Evolutionary conservation across 129 eudicot species (phyloP), one percentile per base, ranked within the genome.

Genomic region (Flaveria linearis): DNA sequence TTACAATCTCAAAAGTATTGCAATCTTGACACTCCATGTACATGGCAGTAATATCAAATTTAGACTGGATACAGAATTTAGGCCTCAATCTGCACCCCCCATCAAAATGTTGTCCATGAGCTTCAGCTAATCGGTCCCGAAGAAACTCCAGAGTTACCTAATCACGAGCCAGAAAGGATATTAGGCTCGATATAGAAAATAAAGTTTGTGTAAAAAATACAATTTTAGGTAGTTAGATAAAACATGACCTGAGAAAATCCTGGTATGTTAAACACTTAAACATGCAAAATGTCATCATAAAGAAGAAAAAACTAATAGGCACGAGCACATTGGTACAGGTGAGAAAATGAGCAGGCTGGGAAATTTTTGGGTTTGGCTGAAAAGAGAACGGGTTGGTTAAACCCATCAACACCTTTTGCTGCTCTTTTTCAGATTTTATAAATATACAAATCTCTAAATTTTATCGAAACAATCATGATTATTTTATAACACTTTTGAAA

Each of bases 1-100:
- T 76, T 67, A 94, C 93, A 78, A 94, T 82, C 76, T 94, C 98
- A 84, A 94, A 89, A 16, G 88, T 82, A 60, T 68, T 74, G 67
- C 98, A 94, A 69, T 87, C 88, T 72, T 80, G 74, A 46, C 98
- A 94, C 74, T 75, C 84, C 33, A 94, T 85, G 80, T 94, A 94
- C 51, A 94, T 50, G 12, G 93, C 98, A 65, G 92, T 83, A 4
- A 94, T 75, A 55, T 74, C 83, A 74, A 91, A 93, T 69, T 75
- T 87, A 42, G 88, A 78, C 75, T 76, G 87, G 42, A 86, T 73
- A 77, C 87, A 83, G 84, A 94, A 89, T 67, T 87, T 86, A 1
- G 98, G 97, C 53, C 57, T 89, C 50, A 82, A 52, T 46, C 75
- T 91, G 86, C 98, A 94, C 57, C 98, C 97, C 62, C 87, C 83